Base-by-base conservation (phyloP, 352 stramenopile genomes). In the Pythium grandisporangium region DNA sequence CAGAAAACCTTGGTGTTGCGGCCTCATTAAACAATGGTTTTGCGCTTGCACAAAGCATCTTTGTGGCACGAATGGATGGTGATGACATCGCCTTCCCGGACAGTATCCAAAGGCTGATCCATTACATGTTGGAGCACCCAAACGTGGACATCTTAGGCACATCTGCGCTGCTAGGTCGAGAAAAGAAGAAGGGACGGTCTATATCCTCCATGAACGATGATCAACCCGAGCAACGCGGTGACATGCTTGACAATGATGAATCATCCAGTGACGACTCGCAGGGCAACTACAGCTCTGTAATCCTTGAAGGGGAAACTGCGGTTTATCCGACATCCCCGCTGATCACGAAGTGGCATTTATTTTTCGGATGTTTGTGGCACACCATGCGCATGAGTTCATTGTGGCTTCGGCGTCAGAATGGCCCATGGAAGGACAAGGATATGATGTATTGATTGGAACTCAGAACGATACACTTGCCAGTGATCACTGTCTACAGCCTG, bases 291-390 rank as follows among this genome's bases (percentile, higher is more conserved):
- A n/a, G n/a, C n/a, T n/a, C n/a, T n/a, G n/a, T n/a, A n/a, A n/a
- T n/a, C n/a, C n/a, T n/a, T n/a, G n/a, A n/a, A n/a, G n/a, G n/a
- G 10, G 61, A 70, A 40, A 70, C 61, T 2, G 57, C 47, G 6
- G 45, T 60, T 17, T 64, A 84, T 33, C 65, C 78, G 11, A 80
- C 68, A 5, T 62, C 74, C 27, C 60, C 62, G 23, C 51, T 66
- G 4, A 58, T 88, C 29, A 63, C 88, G 13, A 41, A 62, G 21
- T 95, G 79, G 82, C 52, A 64, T 12, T 59, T 95, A 42, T 40
- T 90, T 1, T 95, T 95, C 51, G 67, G 65, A 16, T 95, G 83
- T 42, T 73, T 73, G n/a, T n/a, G n/a, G n/a, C n/a, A n/a, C n/a
- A n/a, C n/a, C n/a, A n/a, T n/a, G n/a, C n/a, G n/a, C n/a, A n/a